Percentiles rank a stretch among this genome's conserved stretches.
phyloP scores from a whole-genome alignment of 2,329 filamentous ascomycete genomes.

The Microsporum ferrugineum region DNA sequence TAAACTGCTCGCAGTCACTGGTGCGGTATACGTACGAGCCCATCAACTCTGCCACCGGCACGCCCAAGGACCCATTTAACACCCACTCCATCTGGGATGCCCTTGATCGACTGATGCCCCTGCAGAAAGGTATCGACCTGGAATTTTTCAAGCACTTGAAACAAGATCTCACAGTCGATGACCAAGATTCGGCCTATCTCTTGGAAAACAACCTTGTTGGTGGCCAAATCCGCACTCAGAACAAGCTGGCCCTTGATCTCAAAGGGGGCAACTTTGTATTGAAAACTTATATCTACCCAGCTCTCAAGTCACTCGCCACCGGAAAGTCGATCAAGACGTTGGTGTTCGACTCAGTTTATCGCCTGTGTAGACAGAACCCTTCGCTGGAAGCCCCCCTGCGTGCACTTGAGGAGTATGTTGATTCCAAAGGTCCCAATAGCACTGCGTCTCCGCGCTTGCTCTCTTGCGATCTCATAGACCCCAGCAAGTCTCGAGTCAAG shows the following conservation, averaged over 20 bases:
- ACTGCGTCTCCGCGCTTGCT: constrained; percentile 5
- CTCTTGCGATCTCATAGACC: constrained; percentile 15
- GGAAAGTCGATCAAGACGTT: constrained; percentile 5
- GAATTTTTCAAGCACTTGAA: constrained; percentile 4
- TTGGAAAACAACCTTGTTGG: constrained; percentile 1
- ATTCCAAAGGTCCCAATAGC: background rate
- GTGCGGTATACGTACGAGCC: constrained; percentile 11
- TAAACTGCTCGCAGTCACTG: constrained; percentile 10
- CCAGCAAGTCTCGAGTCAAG: constrained; percentile 14
- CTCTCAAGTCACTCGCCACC: constrained; percentile 12
- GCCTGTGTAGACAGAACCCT: constrained; percentile 1
- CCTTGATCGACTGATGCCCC: background rate
- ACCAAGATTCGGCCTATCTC: constrained; percentile 3
- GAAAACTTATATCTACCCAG: constrained; percentile 17
- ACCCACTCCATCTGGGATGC: background rate
- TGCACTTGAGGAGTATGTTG: constrained; percentile 4
- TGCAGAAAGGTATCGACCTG: background rate
- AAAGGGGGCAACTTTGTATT: constrained; percentile 8
- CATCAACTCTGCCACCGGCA: constrained; percentile 2
- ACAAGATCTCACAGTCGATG: constrained; percentile 5
- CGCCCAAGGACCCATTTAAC: constrained; percentile 9
- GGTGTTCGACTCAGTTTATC: constrained; percentile 5
- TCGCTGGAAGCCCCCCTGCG: background rate
- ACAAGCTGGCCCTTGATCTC: constrained; percentile 16
- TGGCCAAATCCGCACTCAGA: constrained; percentile 13